A percentile compares a stretch with the other conserved stretches of the same genome.
phyloP scores from a whole-genome alignment of 805 yeast genomes.

The Saccharomyces paradoxus region DNA sequence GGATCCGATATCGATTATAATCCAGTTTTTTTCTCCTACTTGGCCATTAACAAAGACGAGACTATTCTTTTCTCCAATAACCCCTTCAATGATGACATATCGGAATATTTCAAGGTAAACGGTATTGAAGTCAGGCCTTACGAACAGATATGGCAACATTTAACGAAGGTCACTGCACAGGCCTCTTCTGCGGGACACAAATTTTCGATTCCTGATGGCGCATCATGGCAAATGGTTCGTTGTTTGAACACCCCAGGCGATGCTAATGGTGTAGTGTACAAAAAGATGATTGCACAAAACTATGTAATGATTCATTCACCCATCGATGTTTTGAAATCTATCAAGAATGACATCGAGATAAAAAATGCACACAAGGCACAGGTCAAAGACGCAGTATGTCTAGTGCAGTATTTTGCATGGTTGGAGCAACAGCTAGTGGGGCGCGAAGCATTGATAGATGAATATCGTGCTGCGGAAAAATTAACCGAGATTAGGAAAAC shows the following conservation, averaged over 20 bases:
- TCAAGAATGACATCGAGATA: slow-evolving; percentile 68
- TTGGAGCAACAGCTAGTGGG: slow-evolving; percentile 49
- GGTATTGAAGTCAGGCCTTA: slow-evolving; percentile 48
- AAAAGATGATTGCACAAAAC: slow-evolving; percentile 27
- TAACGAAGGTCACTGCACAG: slow-evolving; percentile 24
- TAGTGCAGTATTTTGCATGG: slow-evolving; percentile 76
- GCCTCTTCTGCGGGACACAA: slow-evolving; percentile 15
- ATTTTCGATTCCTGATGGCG: slow-evolving; percentile 47
- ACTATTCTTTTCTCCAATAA: slow-evolving; percentile 50
- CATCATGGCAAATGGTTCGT: slow-evolving; percentile 62
- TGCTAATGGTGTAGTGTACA: slow-evolving; percentile 23
- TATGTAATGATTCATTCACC: slow-evolving; percentile 46
- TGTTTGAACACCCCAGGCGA: slow-evolving; percentile 28
- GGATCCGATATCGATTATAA: slow-evolving; percentile 75
- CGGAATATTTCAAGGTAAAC: slow-evolving; percentile 35
- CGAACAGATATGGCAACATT: slow-evolving; percentile 48
- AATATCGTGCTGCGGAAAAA: slow-evolving; percentile 57
- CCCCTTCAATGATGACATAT: slow-evolving; percentile 30
- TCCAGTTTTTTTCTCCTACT: slow-evolving; percentile 75
- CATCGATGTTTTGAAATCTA: slow-evolving; percentile 57
- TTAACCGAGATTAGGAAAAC: slow-evolving; percentile 46
- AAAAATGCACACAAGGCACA: slow-evolving; percentile 70
- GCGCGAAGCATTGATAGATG: slow-evolving; percentile 42
- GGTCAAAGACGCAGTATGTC: slow-evolving; percentile 71
- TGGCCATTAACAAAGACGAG: slow-evolving; percentile 36